Evolutionary conservation across 202 grass and related monocot genomes (phyloP).

Genomic region (Cymbopogon flexuosus): DNA sequence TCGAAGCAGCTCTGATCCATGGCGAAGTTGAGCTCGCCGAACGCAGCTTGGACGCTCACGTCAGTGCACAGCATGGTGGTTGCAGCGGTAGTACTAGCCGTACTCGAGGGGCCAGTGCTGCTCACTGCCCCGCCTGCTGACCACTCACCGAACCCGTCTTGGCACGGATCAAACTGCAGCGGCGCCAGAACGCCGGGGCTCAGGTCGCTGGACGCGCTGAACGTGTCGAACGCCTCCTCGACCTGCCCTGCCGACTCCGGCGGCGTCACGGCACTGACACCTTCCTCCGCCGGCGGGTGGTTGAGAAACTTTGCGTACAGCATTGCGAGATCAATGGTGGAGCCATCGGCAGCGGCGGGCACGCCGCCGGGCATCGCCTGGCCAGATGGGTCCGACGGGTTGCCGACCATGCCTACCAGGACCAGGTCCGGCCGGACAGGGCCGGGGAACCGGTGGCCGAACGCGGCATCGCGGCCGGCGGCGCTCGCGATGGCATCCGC

Average conservation of each 20-base stretch:
- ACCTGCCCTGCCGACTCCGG: slow-evolving; percentile 23
- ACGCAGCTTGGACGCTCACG: slow-evolving; percentile 35
- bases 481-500: neutral
- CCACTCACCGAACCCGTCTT: slow-evolving; percentile 52
- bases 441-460: slow-evolving; percentile 32
- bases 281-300: slow-evolving; percentile 9
- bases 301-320: slow-evolving; percentile 83
- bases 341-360: slow-evolving; percentile 30
- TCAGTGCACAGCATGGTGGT: slow-evolving; percentile 39
- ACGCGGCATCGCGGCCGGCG: slow-evolving; percentile 2
- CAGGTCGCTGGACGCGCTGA: slow-evolving; percentile 45
- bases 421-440: slow-evolving; percentile 62
- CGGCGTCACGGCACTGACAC: neutral
- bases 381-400: slow-evolving; percentile 13
- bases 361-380: slow-evolving; percentile 11
- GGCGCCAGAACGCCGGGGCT: slow-evolving; percentile 28
- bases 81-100: slow-evolving; percentile 2
- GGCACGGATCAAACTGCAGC: slow-evolving; percentile 33
- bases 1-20: slow-evolving; percentile 69
- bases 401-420: slow-evolving; percentile 58
- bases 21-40: slow-evolving; percentile 50
- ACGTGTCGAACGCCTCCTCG: slow-evolving; percentile 52
- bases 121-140: slow-evolving; percentile 27
- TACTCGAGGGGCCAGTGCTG: slow-evolving; percentile 34
- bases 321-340: slow-evolving; percentile 73